Evolutionary conservation across 2,329 filamentous ascomycete species (phyloP).

Genomic region (Capronia americana): DNA sequence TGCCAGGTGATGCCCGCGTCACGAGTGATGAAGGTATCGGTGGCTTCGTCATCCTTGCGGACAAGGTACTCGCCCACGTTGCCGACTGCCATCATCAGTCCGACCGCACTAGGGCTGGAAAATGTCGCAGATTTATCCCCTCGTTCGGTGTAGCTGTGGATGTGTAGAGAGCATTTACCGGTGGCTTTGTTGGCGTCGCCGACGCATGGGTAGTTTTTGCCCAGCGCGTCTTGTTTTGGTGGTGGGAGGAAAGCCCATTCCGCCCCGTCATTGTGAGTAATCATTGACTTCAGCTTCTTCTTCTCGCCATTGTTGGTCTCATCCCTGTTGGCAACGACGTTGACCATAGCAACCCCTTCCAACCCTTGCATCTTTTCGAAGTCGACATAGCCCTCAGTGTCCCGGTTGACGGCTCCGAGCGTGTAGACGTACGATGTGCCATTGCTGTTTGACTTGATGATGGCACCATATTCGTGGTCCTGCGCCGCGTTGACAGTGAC

Average conservation of each 20-base stretch:
- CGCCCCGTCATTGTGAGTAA: conserved; percentile 94
- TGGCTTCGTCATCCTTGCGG: conserved; percentile 75
- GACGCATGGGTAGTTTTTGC: conserved; percentile 73
- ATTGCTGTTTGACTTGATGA: conserved; percentile 98
- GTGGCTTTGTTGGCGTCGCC: conserved; percentile 60
- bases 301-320: conserved; percentile 66
- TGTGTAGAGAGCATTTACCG: conserved; percentile 80
- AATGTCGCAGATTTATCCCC: conserved; percentile 81
- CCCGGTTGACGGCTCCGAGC: conserved; percentile 79
- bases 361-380: conserved; percentile 95
- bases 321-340: conserved; percentile 77
- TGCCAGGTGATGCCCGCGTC: conserved; percentile 93
- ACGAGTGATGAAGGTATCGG: conserved; percentile 86
- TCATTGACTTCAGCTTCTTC: conserved; percentile 87
- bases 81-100: conserved; percentile 87
- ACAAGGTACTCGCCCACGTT: conserved; percentile 81
- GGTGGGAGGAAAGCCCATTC: conserved; percentile 80
- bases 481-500: conserved; percentile 75
- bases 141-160: conserved; percentile 95
- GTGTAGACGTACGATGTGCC: conserved; percentile 93
- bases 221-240: conserved; percentile 73
- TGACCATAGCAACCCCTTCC: conserved; percentile 88
- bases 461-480: conserved; percentile 76
- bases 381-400: conserved; percentile 79
- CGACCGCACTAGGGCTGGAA: conserved; percentile 85